Conservation (phyloP, 2,329 filamentous ascomycete genomes). For the Sporothrix mexicana region DNA sequence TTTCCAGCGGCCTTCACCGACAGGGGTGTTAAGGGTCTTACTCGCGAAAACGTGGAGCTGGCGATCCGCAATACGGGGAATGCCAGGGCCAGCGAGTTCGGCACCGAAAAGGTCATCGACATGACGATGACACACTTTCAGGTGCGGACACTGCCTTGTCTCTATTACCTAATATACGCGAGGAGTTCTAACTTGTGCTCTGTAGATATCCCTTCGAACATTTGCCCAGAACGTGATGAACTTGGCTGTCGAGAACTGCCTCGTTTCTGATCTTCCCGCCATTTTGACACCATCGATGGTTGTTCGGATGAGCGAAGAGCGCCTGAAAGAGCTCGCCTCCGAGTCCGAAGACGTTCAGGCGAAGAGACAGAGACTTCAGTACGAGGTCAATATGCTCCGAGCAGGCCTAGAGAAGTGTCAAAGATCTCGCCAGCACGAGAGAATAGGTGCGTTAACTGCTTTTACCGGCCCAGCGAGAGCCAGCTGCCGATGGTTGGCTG, state of each 20-base stretch:
- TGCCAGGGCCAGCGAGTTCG: neutral
- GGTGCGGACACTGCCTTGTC: too few species aligned
- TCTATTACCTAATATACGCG: too few species aligned
- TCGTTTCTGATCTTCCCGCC: neutral
- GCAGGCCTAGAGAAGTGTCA: too few species aligned
- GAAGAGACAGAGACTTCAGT: neutral
- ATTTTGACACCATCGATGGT: neutral
- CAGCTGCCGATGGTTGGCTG: too few species aligned
- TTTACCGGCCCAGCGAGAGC: too few species aligned
- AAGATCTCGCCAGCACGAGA: too few species aligned
- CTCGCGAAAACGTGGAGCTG: neutral
- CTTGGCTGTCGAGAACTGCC: neutral
- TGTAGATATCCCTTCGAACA: neutral
- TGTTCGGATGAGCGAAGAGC: neutral
- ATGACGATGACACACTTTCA: neutral
- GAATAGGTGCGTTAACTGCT: too few species aligned
- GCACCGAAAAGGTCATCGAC: neutral
- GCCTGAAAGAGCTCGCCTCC: neutral
- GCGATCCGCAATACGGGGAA: neutral
- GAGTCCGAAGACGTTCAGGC: neutral
- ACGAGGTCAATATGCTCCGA: too few species aligned
- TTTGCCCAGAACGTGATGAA: neutral
- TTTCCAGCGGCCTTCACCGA: too few species aligned
- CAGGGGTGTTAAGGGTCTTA: too few species aligned
- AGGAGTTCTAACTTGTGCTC: too few species aligned